Percentiles rank a stretch among this genome's conserved stretches.
phyloP scores from a whole-genome alignment of 2,329 filamentous ascomycete genomes.

The Monilinia laxa region DNA sequence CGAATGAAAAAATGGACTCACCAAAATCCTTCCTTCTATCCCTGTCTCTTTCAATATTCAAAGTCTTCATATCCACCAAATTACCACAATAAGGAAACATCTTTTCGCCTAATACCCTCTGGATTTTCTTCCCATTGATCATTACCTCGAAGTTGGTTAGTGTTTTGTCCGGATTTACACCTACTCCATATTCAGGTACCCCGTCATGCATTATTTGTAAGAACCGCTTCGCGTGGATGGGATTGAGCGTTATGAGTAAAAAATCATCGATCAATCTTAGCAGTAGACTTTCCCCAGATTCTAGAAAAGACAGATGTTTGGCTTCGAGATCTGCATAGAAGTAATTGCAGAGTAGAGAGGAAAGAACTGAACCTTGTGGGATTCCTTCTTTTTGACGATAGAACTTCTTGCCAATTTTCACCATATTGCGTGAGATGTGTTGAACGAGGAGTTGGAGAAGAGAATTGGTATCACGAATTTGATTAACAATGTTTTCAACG shows the following conservation, averaged over 20 bases:
- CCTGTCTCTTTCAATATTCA: slow-evolving; percentile 72
- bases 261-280: slow-evolving; percentile 91
- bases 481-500: slow-evolving; percentile 65
- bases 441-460: slow-evolving; percentile 71
- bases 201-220: slow-evolving; percentile 78
- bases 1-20: slow-evolving; percentile 43
- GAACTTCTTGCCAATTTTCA: slow-evolving; percentile 84
- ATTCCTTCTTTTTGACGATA: slow-evolving; percentile 89
- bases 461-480: slow-evolving; percentile 54
- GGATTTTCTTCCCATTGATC: slow-evolving; percentile 54
- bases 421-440: slow-evolving; percentile 81
- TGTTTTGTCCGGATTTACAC: slow-evolving; percentile 74
- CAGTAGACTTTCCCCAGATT: slow-evolving; percentile 60
- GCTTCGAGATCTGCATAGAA: slow-evolving; percentile 89
- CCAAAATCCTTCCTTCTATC: slow-evolving; percentile 51
- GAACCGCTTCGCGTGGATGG: slow-evolving; percentile 67
- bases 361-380: slow-evolving; percentile 88
- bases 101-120: slow-evolving; percentile 45
- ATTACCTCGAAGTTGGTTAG: slow-evolving; percentile 76
- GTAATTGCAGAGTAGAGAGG: slow-evolving; percentile 85
- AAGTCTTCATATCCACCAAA: slow-evolving; percentile 68
- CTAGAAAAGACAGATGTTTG: slow-evolving; percentile 66
- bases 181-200: slow-evolving; percentile 75
- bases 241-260: slow-evolving; percentile 75
- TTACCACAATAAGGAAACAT: slow-evolving; percentile 92